These are phyloP conservation scores for Emergomyces orientalis DNA, from an alignment of 2,329 filamentous ascomycete species.

Conservation along the genomic window DNA sequence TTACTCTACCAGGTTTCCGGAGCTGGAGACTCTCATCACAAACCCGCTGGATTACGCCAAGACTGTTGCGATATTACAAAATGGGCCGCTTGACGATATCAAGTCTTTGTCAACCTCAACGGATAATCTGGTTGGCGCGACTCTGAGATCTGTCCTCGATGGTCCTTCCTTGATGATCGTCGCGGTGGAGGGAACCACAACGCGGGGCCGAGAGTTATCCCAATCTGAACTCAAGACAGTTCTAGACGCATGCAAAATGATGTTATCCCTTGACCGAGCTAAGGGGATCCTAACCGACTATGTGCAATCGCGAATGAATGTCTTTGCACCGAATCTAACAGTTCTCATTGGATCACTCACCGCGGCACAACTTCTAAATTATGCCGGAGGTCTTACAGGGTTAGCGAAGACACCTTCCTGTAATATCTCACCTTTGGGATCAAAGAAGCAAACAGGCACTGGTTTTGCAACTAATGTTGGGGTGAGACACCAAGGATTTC, in stretches of 20 bases:
- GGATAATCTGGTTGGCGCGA: slow-evolving; percentile 66
- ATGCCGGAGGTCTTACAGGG: slow-evolving; percentile 76
- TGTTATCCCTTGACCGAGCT: slow-evolving; percentile 74
- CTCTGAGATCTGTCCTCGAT: slow-evolving; percentile 72
- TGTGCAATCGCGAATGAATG: slow-evolving; percentile 91
- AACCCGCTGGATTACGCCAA: slow-evolving; percentile 94
- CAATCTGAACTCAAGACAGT: slow-evolving; percentile 66
- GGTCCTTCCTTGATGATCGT: slow-evolving; percentile 92
- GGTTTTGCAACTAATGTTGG: slow-evolving; percentile 90
- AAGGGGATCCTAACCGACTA: slow-evolving; percentile 85
- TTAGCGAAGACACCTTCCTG: slow-evolving; percentile 88
- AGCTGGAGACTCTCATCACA: slow-evolving; percentile 80
- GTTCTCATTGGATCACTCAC: slow-evolving; percentile 84
- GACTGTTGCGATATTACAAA: slow-evolving; percentile 84
- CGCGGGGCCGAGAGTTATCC: slow-evolving; percentile 67
- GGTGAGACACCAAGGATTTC: slow-evolving; percentile 80
- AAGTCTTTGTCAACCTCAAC: slow-evolving; percentile 66
- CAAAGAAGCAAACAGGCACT: slow-evolving; percentile 70
- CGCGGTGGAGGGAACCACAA: slow-evolving; percentile 85
- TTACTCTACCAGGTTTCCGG: slow-evolving; percentile 87
- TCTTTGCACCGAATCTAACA: slow-evolving; percentile 91
- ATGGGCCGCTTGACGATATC: slow-evolving; percentile 83
- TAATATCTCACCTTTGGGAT: slow-evolving; percentile 83
- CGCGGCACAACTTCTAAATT: slow-evolving; percentile 92
- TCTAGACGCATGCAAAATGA: slow-evolving; percentile 72